phyloP scores from a whole-genome alignment of 2,329 filamentous ascomycete species.

The Phyllosticta capitalensis region DNA sequence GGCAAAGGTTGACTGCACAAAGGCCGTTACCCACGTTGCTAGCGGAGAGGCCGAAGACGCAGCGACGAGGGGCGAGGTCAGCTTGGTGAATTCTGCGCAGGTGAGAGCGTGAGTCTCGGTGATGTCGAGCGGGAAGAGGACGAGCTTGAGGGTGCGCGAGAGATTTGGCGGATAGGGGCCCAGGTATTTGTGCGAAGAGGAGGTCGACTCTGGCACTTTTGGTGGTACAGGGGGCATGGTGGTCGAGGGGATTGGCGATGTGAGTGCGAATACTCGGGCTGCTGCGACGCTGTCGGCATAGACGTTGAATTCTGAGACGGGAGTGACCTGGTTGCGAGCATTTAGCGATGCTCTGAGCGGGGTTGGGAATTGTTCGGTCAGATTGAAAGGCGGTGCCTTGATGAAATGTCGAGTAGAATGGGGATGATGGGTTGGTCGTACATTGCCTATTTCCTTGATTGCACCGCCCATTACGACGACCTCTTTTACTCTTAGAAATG shows the following conservation, averaged over 20 bases:
- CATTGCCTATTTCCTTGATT: constrained; percentile 69
- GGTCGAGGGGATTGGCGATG: constrained; percentile 52
- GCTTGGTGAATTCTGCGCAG: constrained; percentile 27
- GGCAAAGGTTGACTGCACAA: constrained; percentile 36
- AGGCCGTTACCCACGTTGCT: constrained; percentile 36
- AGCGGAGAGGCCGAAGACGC: constrained; percentile 24
- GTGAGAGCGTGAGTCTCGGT: constrained; percentile 36
- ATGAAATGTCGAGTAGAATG: constrained; percentile 15
- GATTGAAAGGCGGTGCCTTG: constrained; percentile 23
- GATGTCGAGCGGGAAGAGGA: constrained; percentile 41
- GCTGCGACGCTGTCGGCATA: constrained; percentile 61
- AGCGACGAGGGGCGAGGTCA: constrained; percentile 17
- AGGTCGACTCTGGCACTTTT: constrained; percentile 14
- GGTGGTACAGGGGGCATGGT: constrained; percentile 65
- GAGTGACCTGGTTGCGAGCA: constrained; percentile 46
- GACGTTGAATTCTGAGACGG: constrained; percentile 89
- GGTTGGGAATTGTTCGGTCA: constrained; percentile 30
- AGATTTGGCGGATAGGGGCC: constrained; percentile 34
- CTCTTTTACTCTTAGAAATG: constrained; percentile 82
- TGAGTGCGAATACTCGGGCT: constrained; percentile 40
- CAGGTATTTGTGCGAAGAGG: constrained; percentile 14
- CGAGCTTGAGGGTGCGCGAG: constrained; percentile 33
- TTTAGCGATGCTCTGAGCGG: constrained; percentile 24
- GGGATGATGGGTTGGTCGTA: constrained; percentile 22
- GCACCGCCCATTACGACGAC: constrained; percentile 93